Evolutionary conservation across 202 grass and related monocot genomes (phyloP), one percentile per base, ranked within the genome.

Genomic region (Digitaria exilis): DNA sequence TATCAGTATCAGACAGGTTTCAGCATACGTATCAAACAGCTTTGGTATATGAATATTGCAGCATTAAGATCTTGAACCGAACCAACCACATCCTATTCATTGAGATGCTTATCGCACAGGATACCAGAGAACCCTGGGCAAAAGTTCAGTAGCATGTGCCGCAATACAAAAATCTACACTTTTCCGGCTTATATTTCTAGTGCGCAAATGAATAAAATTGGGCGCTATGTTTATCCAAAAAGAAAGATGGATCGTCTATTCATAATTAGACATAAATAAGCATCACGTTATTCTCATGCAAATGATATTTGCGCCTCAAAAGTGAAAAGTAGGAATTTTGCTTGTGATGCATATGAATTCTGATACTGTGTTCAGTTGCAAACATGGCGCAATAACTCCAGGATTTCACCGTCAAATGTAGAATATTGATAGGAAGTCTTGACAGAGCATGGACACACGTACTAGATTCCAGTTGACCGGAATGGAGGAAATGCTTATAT

Each of bases 41-140:
- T 68, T 80, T 51, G 43, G 69, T 52, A 79, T 82, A 82, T 80
- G 60, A 78, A 56, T 56, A 57, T 24, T 44, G 80, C 39, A 79
- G 69, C 79, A 87, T 75, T 52, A 79, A 83, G 69, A 87, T 80
- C 84, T 62, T 73, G 74, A 90, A 75, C 80, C 32, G 78, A 79
- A 90, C 22, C 50, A 82, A 34, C 45, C 44, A 62, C 78, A 63
- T 83, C 84, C 26, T 25, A 69, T 69, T 90, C 80, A 69, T 25
- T 25, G 42, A 79, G 74, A 87, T 83, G 84, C 84, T 83, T 70
- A 26, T 25, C 54, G 45, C 64, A 87, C 67, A 70, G 19, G 80
- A 84, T 90, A 80, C 80, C 70, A 4, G 32, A 44, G 54, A 80
- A 89, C 78, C 69, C 76, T 26, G 24, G 58, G 46, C 66, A 49